Percentiles rank a stretch among this genome's conserved stretches.
Evolutionary conservation across 2,329 filamentous ascomycete genomes (phyloP).

Genomic region (Pestalotiopsis sp.): DNA sequence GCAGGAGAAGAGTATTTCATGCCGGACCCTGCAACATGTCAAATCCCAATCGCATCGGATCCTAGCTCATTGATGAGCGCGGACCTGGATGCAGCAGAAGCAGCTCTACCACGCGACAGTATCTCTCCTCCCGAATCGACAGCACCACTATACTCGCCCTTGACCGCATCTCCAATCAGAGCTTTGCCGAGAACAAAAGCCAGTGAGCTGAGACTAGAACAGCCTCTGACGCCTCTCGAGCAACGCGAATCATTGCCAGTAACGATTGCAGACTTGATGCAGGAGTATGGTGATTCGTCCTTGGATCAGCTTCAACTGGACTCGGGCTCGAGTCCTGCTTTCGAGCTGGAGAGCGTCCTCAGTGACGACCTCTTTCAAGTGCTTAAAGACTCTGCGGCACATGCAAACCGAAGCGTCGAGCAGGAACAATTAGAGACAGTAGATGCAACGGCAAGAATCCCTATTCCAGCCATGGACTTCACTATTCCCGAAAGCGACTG

Average conservation of each 20-base stretch:
- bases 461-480: slow-evolving; percentile 31
- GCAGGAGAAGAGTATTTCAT: slow-evolving; percentile 22
- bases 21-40: slow-evolving; percentile 24
- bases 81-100: slow-evolving; percentile 27
- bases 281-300: slow-evolving; percentile 19
- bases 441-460: slow-evolving; percentile 28
- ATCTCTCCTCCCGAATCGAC: slow-evolving; percentile 8
- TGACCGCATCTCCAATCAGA: slow-evolving; percentile 15
- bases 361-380: slow-evolving; percentile 17
- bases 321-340: background rate
- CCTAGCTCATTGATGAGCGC: slow-evolving; percentile 26
- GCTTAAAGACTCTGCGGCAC: slow-evolving; percentile 20
- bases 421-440: slow-evolving; percentile 29
- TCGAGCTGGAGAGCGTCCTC: slow-evolving; percentile 14
- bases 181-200: slow-evolving; percentile 14
- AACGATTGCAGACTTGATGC: slow-evolving; percentile 13
- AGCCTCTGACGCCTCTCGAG: slow-evolving; percentile 24
- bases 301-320: slow-evolving; percentile 16
- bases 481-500: slow-evolving; percentile 26
- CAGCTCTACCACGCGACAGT: slow-evolving; percentile 16
- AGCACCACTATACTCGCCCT: slow-evolving; percentile 15
- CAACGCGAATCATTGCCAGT: slow-evolving; percentile 13
- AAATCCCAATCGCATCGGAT: slow-evolving; percentile 28
- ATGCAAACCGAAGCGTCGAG: slow-evolving; percentile 22
- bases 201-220: slow-evolving; percentile 26